phyloP scores from a whole-genome alignment of 768 basidiomycete genomes.

The Suillus luteus region DNA sequence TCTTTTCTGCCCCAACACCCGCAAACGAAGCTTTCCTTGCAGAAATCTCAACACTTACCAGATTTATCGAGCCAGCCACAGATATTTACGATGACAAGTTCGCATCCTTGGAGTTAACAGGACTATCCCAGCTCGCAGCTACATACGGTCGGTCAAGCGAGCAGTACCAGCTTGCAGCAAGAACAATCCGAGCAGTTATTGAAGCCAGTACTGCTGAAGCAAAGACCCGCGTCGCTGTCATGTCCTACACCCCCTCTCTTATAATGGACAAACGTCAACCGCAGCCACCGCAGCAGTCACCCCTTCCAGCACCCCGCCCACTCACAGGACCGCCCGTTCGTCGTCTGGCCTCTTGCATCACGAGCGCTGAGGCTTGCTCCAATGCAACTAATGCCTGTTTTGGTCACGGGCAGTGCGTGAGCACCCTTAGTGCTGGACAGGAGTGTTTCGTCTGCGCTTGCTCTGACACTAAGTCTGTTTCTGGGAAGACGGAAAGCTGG shows the following conservation, averaged over 20 bases:
- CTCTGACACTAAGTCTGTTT: conserved; percentile 47
- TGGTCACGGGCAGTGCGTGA: conserved; percentile 66
- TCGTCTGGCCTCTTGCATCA: conserved; percentile 64
- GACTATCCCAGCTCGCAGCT: conserved; percentile 49
- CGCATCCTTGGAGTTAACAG: conserved; percentile 61
- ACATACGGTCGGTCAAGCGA: conserved; percentile 53
- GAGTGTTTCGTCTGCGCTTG: conserved; percentile 53
- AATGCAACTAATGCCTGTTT: conserved; percentile 69
- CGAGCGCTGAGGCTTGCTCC: conserved; percentile 52
- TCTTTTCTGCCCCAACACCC: conserved; percentile 43
- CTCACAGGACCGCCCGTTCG: conserved; percentile 53
- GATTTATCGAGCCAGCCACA: conserved; percentile 44
- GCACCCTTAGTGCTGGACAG: conserved; percentile 58
- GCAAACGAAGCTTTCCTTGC: conserved; percentile 41
- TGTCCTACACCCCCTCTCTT: conserved; percentile 46
- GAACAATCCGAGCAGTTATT: conserved; percentile 51
- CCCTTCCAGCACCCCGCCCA: conserved; percentile 44
- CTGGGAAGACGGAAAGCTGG: conserved; percentile 66
- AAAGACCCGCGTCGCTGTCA: conserved; percentile 50
- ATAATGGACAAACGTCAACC: conserved; percentile 39
- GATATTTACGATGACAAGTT: conserved; percentile 45
- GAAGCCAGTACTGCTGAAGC: conserved; percentile 40
- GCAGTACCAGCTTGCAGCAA: conserved; percentile 51
- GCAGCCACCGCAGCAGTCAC: conserved; percentile 46
- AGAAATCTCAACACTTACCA: conserved; percentile 48